These are phyloP conservation scores for Schizophyllum amplum DNA, from an alignment of 1,284 basidiomycete species.

Conservation along the genomic window DNA sequence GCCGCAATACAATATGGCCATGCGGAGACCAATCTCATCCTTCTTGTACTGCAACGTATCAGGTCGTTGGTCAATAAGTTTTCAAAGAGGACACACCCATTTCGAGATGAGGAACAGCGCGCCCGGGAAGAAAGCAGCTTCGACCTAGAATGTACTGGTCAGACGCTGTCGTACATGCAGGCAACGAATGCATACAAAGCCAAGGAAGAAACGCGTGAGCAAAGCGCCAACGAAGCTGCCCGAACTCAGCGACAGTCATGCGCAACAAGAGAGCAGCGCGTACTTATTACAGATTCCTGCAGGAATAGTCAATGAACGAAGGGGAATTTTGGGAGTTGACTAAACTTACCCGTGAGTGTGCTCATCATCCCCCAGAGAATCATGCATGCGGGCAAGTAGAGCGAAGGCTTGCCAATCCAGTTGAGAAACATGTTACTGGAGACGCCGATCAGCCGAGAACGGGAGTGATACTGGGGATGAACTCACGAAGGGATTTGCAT, in stretches of 20 bases:
- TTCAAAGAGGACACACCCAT: constrained; percentile 32
- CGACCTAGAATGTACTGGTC: constrained; percentile 18
- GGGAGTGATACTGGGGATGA: background rate
- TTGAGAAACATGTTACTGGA: constrained; percentile 62
- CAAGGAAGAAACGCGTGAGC: constrained; percentile 63
- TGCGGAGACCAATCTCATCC: constrained; percentile 56
- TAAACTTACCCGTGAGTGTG: constrained; percentile 39
- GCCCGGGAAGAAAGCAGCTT: constrained; percentile 68
- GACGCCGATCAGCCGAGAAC: background rate
- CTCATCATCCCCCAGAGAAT: constrained; percentile 60
- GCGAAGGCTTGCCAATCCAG: constrained; percentile 57
- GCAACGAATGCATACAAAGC: constrained; percentile 23
- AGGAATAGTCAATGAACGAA: background rate
- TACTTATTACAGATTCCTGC: constrained; percentile 34
- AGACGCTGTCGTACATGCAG: background rate
- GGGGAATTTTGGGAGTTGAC: background rate
- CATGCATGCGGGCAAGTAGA: constrained; percentile 66
- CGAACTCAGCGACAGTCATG: background rate
- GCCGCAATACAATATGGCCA: constrained; percentile 62
- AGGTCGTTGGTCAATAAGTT: background rate
- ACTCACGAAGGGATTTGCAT: constrained; percentile 64
- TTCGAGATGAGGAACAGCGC: constrained; percentile 55
- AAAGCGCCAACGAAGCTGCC: constrained; percentile 56
- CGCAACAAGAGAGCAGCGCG: constrained; percentile 2
- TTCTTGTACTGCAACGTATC: constrained; percentile 51